phyloP scores from a whole-genome alignment of 495 filamentous ascomycete genomes.

The Trichocladium antarcticum region DNA sequence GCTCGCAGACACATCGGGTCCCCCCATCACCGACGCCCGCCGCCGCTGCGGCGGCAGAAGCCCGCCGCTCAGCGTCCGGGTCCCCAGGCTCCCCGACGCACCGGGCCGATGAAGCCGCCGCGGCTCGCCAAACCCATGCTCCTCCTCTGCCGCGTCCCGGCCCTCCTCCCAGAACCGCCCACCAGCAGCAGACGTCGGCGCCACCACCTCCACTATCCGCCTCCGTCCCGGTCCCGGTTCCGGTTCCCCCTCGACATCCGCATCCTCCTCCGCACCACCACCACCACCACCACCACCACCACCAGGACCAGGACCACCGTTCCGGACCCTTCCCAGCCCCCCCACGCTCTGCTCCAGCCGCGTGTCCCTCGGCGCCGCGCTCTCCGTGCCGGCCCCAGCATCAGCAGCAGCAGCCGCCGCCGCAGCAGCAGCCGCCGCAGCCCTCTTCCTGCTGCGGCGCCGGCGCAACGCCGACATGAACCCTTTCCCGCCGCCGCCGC shows the following conservation, averaged over 20 bases:
- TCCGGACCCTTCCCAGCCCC: slow-evolving; percentile 28
- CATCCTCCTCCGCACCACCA: slow-evolving; percentile 2
- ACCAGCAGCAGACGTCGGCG: too few relatives aligned
- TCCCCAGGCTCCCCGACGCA: slow-evolving; percentile 25
- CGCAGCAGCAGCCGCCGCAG: slow-evolving; percentile 2
- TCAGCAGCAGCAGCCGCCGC: slow-evolving; percentile 28
- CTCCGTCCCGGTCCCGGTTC: not conserved
- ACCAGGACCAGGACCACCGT: not conserved
- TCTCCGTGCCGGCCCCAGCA: slow-evolving; percentile 34
- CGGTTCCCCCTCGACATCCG: not conserved
- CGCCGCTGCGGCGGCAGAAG: slow-evolving; percentile 3
- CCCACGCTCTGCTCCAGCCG: slow-evolving; percentile 37
- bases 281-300: not conserved
- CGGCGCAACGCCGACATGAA: slow-evolving; percentile 35
- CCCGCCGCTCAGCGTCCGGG: slow-evolving; percentile 18
- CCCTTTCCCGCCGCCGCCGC: too few relatives aligned
- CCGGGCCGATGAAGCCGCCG: not conserved
- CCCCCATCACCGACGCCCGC: slow-evolving; percentile 14
- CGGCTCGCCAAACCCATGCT: not conserved
- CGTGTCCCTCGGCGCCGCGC: slow-evolving; percentile 41
- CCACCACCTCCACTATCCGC: not conserved
- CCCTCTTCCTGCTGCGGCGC: slow-evolving; percentile 32
- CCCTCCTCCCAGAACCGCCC: not conserved
- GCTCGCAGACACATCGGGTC: not conserved
- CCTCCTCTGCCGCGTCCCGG: slow-evolving; percentile 1